A percentile compares a stretch with the other conserved stretches of the same genome.
Conservation (phyloP, 768 basidiomycete genomes). For the Kwoniella heveanensis region DNA sequence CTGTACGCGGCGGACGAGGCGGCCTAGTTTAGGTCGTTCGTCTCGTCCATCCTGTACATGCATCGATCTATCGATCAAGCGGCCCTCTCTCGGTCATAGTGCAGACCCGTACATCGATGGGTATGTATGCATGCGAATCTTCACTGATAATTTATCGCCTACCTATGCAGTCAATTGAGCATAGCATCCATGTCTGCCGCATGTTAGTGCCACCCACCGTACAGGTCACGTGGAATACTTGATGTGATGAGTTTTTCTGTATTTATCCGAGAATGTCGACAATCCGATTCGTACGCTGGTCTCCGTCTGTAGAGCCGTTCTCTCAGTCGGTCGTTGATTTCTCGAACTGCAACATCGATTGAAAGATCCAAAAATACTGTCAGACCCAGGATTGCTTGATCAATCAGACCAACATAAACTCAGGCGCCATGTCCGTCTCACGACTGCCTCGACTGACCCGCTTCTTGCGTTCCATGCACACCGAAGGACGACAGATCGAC, state of each 20-base stretch:
- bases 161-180: too few relatives aligned
- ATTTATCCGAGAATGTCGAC: constrained; percentile 31
- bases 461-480: constrained; percentile 38
- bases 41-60: background rate
- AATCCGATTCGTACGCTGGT: too few relatives aligned
- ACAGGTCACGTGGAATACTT: constrained; percentile 8
- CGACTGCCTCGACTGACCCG: constrained; percentile 27
- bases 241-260: constrained; percentile 1
- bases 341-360: too few relatives aligned
- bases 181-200: too few relatives aligned
- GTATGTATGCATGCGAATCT: too few relatives aligned
- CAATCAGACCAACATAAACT: background rate
- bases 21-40: background rate
- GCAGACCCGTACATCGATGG: too few relatives aligned
- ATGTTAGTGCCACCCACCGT: background rate
- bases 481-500: constrained; percentile 46
- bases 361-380: too few relatives aligned
- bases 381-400: too few relatives aligned
- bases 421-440: constrained; percentile 30
- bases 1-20: constrained; percentile 32
- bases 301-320: too few relatives aligned
- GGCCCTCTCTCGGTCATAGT: background rate
- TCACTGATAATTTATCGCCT: too few relatives aligned
- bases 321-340: background rate
- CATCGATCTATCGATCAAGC: too few relatives aligned